Conservation (phyloP, 768 basidiomycete genomes). For the Pleurotus citrinopileatus region DNA sequence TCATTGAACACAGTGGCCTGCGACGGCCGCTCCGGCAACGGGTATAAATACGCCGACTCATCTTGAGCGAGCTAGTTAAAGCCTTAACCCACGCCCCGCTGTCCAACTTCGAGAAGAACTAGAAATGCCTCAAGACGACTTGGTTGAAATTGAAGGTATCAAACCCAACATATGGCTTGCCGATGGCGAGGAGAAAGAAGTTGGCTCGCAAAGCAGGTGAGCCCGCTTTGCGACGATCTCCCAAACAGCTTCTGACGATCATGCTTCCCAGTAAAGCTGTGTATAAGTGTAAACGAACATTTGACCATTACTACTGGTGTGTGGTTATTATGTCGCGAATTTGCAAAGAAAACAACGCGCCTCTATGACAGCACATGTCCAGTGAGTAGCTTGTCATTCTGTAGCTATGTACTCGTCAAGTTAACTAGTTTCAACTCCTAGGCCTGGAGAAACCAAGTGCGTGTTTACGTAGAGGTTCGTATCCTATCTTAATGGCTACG, state of each 20-base stretch:
- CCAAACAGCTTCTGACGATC: background rate
- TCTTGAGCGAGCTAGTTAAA: too few species aligned
- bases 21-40: too few species aligned
- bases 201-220: slow-evolving; percentile 38
- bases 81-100: too few species aligned
- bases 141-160: slow-evolving; percentile 50
- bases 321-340: slow-evolving; percentile 1
- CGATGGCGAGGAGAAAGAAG: slow-evolving; percentile 48
- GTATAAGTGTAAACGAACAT: slow-evolving; percentile 41
- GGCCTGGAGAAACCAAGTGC: slow-evolving; percentile 34
- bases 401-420: background rate
- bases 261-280: slow-evolving; percentile 30
- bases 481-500: background rate
- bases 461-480: background rate
- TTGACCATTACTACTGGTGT: slow-evolving; percentile 38
- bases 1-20: too few species aligned
- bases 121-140: slow-evolving; percentile 34
- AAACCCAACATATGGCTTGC: slow-evolving; percentile 43
- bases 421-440: background rate
- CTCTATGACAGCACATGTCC: slow-evolving; percentile 27
- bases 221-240: background rate
- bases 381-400: slow-evolving; percentile 20
- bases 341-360: background rate
- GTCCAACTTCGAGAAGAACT: too few species aligned
- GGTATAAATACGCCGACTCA: too few species aligned